A percentile compares a stretch with the other conserved stretches of the same genome.
phyloP scores from a whole-genome alignment of 2,329 filamentous ascomycete species.

The Verticillium albo-atrum region DNA sequence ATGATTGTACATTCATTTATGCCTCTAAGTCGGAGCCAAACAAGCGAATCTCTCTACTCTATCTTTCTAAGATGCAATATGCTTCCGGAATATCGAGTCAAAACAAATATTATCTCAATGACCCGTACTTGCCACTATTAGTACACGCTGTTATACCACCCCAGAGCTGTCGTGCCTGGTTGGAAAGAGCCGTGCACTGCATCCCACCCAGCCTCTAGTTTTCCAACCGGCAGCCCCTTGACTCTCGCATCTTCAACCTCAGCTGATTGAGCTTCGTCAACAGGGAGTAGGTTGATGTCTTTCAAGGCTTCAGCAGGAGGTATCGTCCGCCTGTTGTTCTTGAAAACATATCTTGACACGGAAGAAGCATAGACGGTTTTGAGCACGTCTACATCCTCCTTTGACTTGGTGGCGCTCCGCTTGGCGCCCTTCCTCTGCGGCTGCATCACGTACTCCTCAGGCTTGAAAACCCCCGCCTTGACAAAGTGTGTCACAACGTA shows the following conservation, averaged over 20 bases:
- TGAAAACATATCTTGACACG: constrained; percentile 76
- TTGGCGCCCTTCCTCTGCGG: constrained; percentile 3
- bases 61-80: not conserved
- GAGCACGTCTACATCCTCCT: constrained; percentile 36
- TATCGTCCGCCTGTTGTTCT: constrained; percentile 76
- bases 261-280: constrained; percentile 15
- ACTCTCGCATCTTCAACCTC: constrained; percentile 1
- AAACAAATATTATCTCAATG: too few species aligned
- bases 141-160: constrained; percentile 1
- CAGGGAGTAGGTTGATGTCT: constrained; percentile 68
- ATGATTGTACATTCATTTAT: not conserved
- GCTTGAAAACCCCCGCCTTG: constrained; percentile 51
- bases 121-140: too few species aligned
- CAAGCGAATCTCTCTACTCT: too few species aligned
- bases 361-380: constrained; percentile 66
- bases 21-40: too few species aligned
- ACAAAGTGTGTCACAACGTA: constrained; percentile 73
- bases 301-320: constrained; percentile 72
- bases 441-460: constrained; percentile 41
- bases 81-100: too few species aligned
- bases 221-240: not conserved
- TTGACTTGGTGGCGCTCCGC: not conserved
- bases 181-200: constrained; percentile 3
- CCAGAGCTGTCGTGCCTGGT: not conserved
- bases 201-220: constrained; percentile 4